These are phyloP conservation scores for Pythium coloratum DNA, from an alignment of 352 stramenopile genomes.

Conservation along the genomic window DNA sequence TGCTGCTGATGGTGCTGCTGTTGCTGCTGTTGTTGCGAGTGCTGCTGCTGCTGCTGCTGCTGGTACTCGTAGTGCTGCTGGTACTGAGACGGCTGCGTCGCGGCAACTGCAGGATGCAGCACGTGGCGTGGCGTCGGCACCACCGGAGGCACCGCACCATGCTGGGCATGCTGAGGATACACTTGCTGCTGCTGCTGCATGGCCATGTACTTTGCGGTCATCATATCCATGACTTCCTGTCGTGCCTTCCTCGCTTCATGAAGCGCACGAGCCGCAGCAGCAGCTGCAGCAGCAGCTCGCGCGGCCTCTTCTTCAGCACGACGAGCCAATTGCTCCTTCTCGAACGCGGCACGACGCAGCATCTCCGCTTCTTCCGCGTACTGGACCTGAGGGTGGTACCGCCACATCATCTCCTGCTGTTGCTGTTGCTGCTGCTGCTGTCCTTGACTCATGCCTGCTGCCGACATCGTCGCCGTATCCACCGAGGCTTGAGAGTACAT, in stretches of 20 bases:
- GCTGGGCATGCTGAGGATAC: constrained; percentile 27
- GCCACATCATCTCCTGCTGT: constrained; percentile 70
- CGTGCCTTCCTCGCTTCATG: constrained; percentile 78
- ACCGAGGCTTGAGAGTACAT: constrained; percentile 2
- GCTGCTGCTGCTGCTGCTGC: constrained; percentile 16
- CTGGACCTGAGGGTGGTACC: constrained; percentile 61
- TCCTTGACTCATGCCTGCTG: constrained; percentile 22
- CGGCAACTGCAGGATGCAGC: constrained; percentile 24
- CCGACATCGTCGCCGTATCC: constrained; percentile 27
- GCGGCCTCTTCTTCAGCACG: constrained; percentile 82
- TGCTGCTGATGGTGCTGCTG: constrained; percentile 53
- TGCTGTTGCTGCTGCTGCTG: constrained; percentile 27
- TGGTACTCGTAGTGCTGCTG: constrained; percentile 47
- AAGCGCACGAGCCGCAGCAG: constrained; percentile 65
- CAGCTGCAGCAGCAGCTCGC: constrained; percentile 62
- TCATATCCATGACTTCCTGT: constrained; percentile 83
- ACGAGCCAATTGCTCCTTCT: constrained; percentile 64
- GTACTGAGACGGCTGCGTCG: constrained; percentile 43
- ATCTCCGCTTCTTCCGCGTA: constrained; percentile 80
- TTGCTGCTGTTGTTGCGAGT: background rate
- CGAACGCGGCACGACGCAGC: constrained; percentile 53
- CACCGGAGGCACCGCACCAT: constrained; percentile 7
- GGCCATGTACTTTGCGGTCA: constrained; percentile 67
- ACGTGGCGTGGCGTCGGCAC: constrained; percentile 15
- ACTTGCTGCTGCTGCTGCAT: constrained; percentile 70